Base-by-base conservation (phyloP, 2,329 filamentous ascomycete species). In the Grosmannia huntii region DNA sequence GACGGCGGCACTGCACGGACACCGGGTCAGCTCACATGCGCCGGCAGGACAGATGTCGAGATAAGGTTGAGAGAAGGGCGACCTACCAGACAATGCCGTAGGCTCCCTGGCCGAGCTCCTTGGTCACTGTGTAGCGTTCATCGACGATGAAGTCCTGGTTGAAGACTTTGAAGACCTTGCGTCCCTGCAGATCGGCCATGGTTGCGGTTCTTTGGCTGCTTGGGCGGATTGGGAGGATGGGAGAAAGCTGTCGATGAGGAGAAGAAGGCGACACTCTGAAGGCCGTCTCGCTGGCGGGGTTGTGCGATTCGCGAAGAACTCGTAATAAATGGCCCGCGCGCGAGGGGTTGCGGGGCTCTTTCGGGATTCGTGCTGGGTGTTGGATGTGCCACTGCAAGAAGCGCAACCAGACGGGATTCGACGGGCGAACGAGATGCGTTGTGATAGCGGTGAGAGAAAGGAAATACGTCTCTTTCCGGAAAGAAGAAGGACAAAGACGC, bases 81-180 rank as follows among this genome's bases (percentile, higher is more conserved):
- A 73, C 81, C 62, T 81, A 96, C 90, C 94, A 99, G 70, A 99
- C 94, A 68, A 99, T 97, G 70, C 94, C 94, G 70, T 99, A 99
- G 68, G 94, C 94, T 69, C 94, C 94, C 74, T 99, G 94, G 52
- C 94, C 94, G 58, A 99, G 80, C 78, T 99, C 94, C 81, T 99
- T 99, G 64, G 92, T 97, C 64, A 99, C 94, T 64, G 89, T 96
- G 77, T 99, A 99, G 68, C 92, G 86, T 75, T 97, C 92, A 71
- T 97, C 94, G 69, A 97, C 94, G 66, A 96, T 85, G 71, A 99
- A 99, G 77, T 99, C 94, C 71, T 99, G 94, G 80, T 96, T 96
- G 77, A 99, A 99, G 72, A 99, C 91, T 85, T 95, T 96, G 82
- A 96, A 96, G 73, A 92, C 83, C 81, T 96, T 96, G 75, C 90